Percentiles rank a stretch among this genome's conserved stretches.
phyloP scores from a whole-genome alignment of 1,284 basidiomycete species.

The Cutaneotrichosporon arboriforme region DNA sequence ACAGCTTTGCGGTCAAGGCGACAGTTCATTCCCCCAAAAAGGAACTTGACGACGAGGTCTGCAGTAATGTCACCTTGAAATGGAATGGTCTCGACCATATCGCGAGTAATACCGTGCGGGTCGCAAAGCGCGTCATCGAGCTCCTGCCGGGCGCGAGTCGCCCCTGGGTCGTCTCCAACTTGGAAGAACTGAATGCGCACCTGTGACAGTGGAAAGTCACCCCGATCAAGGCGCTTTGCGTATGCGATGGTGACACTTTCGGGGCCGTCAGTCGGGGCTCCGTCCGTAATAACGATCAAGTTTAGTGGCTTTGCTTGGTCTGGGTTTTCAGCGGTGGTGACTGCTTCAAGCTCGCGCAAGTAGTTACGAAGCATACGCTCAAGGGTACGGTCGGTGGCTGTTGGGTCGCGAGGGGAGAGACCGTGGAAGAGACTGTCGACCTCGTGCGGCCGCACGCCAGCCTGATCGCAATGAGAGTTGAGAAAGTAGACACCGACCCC shows the following conservation, averaged over 20 bases:
- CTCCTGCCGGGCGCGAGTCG: slow-evolving; percentile 38
- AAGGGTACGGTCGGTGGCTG: slow-evolving; percentile 39
- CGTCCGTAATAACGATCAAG: slow-evolving; percentile 41
- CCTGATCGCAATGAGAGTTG: slow-evolving; percentile 41
- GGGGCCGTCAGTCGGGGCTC: slow-evolving; percentile 36
- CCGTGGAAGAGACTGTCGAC: slow-evolving; percentile 44
- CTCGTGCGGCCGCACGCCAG: slow-evolving; percentile 24
- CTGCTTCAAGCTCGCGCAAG: slow-evolving; percentile 36
- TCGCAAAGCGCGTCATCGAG: slow-evolving; percentile 41
- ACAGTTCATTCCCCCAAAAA: slow-evolving; percentile 43
- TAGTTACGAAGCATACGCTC: slow-evolving; percentile 41
- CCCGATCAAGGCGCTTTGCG: slow-evolving; percentile 42
- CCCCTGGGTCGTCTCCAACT: slow-evolving; percentile 41
- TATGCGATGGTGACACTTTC: slow-evolving; percentile 33
- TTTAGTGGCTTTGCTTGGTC: slow-evolving; percentile 25
- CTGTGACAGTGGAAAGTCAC: slow-evolving; percentile 45
- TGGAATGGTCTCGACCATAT: slow-evolving; percentile 36
- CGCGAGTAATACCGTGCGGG: slow-evolving; percentile 3
- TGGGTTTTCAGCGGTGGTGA: not conserved
- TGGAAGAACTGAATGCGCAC: slow-evolving; percentile 49
- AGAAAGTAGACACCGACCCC: slow-evolving; percentile 47
- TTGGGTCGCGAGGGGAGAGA: slow-evolving; percentile 36
- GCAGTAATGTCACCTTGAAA: slow-evolving; percentile 27
- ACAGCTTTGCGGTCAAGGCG: slow-evolving; percentile 23
- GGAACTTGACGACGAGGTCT: slow-evolving; percentile 36